Percentiles rank a stretch among this genome's conserved stretches.
These are phyloP conservation scores for Cordyceps farinosa DNA, from an alignment of 2,329 filamentous ascomycete species.

Conservation along the genomic window DNA sequence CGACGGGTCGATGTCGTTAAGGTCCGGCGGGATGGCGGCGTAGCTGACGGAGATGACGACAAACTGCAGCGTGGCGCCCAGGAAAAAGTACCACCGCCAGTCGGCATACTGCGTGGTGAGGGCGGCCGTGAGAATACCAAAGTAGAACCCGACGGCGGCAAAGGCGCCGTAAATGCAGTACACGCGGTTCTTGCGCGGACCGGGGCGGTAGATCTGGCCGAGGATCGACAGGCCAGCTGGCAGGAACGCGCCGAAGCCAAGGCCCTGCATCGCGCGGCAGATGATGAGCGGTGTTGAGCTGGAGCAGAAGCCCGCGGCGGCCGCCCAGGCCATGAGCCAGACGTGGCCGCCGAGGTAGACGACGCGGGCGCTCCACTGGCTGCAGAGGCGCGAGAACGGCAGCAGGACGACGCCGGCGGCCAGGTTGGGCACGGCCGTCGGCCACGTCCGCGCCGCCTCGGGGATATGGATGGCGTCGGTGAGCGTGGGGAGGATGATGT, in stretches of 20 bases:
- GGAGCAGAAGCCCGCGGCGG: constrained; percentile 61
- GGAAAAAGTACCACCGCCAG: constrained; percentile 70
- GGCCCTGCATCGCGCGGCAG: constrained; percentile 64
- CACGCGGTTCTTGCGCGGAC: constrained; percentile 67
- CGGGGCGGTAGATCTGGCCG: constrained; percentile 64
- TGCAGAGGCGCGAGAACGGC: constrained; percentile 53
- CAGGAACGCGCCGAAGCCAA: constrained; percentile 65
- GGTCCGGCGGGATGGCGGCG: constrained; percentile 36
- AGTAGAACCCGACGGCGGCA: constrained; percentile 56
- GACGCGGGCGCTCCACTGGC: constrained; percentile 54
- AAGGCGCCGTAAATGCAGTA: constrained; percentile 57
- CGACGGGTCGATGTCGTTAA: constrained; percentile 23
- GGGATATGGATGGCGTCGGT: constrained; percentile 60
- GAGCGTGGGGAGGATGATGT: constrained; percentile 58
- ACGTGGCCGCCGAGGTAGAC: constrained; percentile 51
- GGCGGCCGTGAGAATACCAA: constrained; percentile 65
- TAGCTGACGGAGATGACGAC: constrained; percentile 46
- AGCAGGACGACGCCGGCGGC: constrained; percentile 53
- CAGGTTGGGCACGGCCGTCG: constrained; percentile 55
- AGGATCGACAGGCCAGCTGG: constrained; percentile 68
- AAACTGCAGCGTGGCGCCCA: constrained; percentile 47
- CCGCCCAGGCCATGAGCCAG: constrained; percentile 62
- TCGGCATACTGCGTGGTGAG: constrained; percentile 55
- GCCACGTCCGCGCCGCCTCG: constrained; percentile 57
- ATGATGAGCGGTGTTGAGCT: constrained; percentile 63